Evolutionary conservation across 2,329 filamentous ascomycete genomes (phyloP), one percentile per base, ranked within the genome.

Genomic region (Neonectria punicea): DNA sequence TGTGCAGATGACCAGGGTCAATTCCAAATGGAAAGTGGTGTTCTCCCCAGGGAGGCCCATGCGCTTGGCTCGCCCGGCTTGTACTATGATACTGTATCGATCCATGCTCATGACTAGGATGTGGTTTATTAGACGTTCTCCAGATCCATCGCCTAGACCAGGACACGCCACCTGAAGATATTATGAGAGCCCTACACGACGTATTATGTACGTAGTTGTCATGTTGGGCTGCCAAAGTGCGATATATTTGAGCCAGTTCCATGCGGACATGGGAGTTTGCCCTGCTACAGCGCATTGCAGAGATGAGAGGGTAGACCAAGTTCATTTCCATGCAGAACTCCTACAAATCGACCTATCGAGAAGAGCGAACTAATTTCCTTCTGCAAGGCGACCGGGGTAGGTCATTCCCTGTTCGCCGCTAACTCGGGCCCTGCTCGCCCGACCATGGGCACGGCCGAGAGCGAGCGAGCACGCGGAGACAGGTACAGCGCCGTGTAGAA

Each of bases 61-160:
- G 62, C 49, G 68, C 82, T 78, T 22, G 87, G 87, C 1, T 86
- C 86, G 75, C 86, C 88, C 1, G 78, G 83, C 36, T 39, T 39
- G 36, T 39, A 13, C 22, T 22, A 22, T 22, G 22, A 22, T 22
- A 22, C 20, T 65, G 86, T 84, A n/a, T 59, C 50, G 22, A 60
- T 62, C 47, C 58, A 59, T 59, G 39, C 91, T 91, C 65, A 60
- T 59, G 49, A 67, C 58, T 18, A 58, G 61, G 64, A 58, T 57
- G 53, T 61, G 44, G 51, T 32, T 60, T 65, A n/a, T 44, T 71
- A 76, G 87, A 90, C 73, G 82, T 89, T 39, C 80, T 89, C 20
- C 86, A 89, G 75, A 86, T 90, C 61, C 88, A 90, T 74, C 82
- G 87, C 2, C 80, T 88, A 46, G 87, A 90, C 71, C 78, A 79